Conservation (phyloP, 352 stramenopile genomes). For the Phytophthora ohioensis region DNA sequence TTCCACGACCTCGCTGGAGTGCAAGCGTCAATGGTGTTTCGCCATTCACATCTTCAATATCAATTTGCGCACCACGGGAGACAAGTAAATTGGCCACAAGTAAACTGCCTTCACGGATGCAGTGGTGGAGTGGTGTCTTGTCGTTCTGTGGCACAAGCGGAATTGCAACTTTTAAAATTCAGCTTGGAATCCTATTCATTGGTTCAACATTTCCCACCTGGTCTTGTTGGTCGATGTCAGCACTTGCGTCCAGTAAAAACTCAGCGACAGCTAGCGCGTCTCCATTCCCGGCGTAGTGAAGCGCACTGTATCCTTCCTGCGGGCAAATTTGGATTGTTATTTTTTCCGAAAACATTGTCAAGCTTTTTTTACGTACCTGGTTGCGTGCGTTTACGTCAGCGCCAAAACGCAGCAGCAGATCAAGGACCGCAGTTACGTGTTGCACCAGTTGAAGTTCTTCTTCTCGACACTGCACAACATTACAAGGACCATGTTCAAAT, state of each 20-base stretch:
- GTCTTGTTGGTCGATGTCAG: slow-evolving; percentile 20
- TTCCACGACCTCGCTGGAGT: slow-evolving; percentile 7
- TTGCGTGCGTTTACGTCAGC: slow-evolving; percentile 19
- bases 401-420: slow-evolving; percentile 19
- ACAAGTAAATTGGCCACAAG: slow-evolving; percentile 28
- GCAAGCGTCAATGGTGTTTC: slow-evolving; percentile 23
- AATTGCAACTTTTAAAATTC: not conserved
- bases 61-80: slow-evolving; percentile 25
- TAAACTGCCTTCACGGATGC: slow-evolving; percentile 28
- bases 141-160: slow-evolving; percentile 19
- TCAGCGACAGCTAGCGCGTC: slow-evolving; percentile 27
- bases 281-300: slow-evolving; percentile 30
- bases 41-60: slow-evolving; percentile 12
- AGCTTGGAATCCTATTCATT: too few relatives aligned
- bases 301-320: slow-evolving; percentile 19
- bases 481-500: slow-evolving; percentile 5
- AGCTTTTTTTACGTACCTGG: not conserved
- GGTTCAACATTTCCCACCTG: slow-evolving; percentile 4
- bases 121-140: slow-evolving; percentile 32
- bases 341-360: not conserved
- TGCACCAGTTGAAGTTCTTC: slow-evolving; percentile 16
- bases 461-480: slow-evolving; percentile 21
- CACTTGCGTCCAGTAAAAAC: slow-evolving; percentile 16
- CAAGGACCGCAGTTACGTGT: slow-evolving; percentile 8
- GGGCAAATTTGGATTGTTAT: not conserved